A percentile compares a stretch with the other conserved stretches of the same genome.
phyloP scores from a whole-genome alignment of 73 alveolate genomes.

The Tetrahymena thermophila region DNA sequence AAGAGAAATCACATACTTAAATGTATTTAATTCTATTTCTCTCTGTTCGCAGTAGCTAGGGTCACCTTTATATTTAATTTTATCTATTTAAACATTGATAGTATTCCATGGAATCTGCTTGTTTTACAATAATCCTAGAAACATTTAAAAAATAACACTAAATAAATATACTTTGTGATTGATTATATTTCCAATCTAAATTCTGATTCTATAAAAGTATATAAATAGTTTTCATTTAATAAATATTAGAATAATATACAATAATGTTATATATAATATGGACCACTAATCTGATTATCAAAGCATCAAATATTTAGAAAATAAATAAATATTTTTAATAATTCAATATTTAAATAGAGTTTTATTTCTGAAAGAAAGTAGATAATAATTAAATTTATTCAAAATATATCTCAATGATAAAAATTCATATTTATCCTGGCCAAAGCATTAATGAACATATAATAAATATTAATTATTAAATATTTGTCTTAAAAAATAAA shows the following conservation, averaged over 20 bases:
- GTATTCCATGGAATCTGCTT: not conserved
- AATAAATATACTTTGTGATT: not conserved
- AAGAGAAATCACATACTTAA: not conserved
- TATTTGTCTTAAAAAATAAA: too few relatives aligned
- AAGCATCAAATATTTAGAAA: too few relatives aligned
- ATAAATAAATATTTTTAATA: too few relatives aligned
- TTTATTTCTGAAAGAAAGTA: too few relatives aligned
- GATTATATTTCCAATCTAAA: not conserved
- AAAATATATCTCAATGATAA: too few relatives aligned
- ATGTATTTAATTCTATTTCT: not conserved
- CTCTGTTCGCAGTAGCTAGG: not conserved
- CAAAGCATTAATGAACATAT: not conserved
- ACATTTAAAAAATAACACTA: not conserved
- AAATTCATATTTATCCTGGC: too few relatives aligned
- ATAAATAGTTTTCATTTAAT: not conserved
- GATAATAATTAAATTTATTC: too few relatives aligned
- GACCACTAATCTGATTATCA: not conserved
- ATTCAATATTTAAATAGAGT: too few relatives aligned
- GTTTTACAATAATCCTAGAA: not conserved
- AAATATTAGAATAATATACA: not conserved
- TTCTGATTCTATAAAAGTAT: not conserved
- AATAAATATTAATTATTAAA: too few relatives aligned
- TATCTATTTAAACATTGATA: not conserved
- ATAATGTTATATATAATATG: too few relatives aligned
- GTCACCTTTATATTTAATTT: not conserved